A percentile compares a stretch with the other conserved stretches of the same genome.
Evolutionary conservation across 1,284 basidiomycete species (phyloP).

Genomic region (Cutaneotrichosporon spelunceum): DNA sequence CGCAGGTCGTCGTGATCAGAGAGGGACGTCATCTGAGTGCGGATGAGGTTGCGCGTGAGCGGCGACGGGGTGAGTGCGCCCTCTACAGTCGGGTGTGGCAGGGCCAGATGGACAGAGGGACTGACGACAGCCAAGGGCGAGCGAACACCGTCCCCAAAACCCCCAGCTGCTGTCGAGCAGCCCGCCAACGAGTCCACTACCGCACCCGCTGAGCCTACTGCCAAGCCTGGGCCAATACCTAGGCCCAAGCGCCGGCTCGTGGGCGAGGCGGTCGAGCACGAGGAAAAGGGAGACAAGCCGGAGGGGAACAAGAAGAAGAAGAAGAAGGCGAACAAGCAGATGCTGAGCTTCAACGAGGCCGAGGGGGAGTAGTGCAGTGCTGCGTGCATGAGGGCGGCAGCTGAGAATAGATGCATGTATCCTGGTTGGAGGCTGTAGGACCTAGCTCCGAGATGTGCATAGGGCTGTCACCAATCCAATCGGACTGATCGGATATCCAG

Average conservation of each 20-base stretch:
- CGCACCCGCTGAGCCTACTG: neutral
- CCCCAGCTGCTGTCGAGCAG: neutral
- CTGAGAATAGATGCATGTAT: constrained; percentile 11
- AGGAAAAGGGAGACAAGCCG: constrained; percentile 6
- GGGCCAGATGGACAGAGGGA: neutral
- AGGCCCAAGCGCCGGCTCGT: constrained; percentile 5
- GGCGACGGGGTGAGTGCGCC: constrained; percentile 62
- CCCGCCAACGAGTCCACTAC: neutral
- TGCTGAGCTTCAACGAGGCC: constrained; percentile 47
- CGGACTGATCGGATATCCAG: too few relatives aligned
- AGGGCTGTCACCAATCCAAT: neutral
- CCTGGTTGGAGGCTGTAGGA: too few relatives aligned
- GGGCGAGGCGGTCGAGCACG: constrained; percentile 2
- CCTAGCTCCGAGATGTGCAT: neutral
- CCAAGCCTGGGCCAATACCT: neutral
- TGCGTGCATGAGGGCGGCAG: too few relatives aligned
- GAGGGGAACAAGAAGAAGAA: constrained; percentile 38
- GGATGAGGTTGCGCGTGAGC: constrained; percentile 70
- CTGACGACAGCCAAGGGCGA: constrained; percentile 14
- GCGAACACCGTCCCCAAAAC: neutral
- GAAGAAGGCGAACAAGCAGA: constrained; percentile 41
- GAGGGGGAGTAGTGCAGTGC: constrained; percentile 31
- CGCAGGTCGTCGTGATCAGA: constrained; percentile 77
- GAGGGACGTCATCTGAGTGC: constrained; percentile 76
- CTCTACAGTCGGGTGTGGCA: neutral